Conservation (phyloP, 108 stramenopile species). For the Fragilaria radians region DNA sequence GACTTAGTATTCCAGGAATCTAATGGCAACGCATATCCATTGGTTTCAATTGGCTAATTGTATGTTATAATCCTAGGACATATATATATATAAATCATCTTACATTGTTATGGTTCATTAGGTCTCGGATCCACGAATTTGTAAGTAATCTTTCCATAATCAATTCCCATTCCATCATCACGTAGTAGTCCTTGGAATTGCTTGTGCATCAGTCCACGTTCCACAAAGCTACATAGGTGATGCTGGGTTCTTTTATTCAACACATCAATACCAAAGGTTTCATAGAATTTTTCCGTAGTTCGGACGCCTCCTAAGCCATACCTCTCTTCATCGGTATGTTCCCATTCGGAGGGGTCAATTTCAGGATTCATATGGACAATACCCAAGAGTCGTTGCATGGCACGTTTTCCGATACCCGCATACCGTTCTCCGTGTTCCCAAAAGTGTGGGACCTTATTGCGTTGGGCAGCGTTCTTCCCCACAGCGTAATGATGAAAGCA, state of each 20-base stretch:
- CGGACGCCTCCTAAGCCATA: slow-evolving; percentile 83
- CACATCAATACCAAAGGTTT: slow-evolving; percentile 79
- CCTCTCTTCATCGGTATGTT: slow-evolving; percentile 56
- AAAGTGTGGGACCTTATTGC: slow-evolving; percentile 70
- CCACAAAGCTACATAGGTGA: slow-evolving; percentile 70
- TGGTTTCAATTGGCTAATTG: too few relatives aligned
- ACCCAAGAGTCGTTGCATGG: slow-evolving; percentile 74
- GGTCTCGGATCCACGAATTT: slow-evolving; percentile 34
- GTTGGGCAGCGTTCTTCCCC: slow-evolving; percentile 48
- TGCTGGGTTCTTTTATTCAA: slow-evolving; percentile 51
- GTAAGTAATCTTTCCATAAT: slow-evolving; percentile 59
- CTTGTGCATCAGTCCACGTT: slow-evolving; percentile 61
- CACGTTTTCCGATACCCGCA: slow-evolving; percentile 51
- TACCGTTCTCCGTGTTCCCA: slow-evolving; percentile 63
- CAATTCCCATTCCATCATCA: slow-evolving; percentile 84
- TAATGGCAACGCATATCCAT: too few relatives aligned
- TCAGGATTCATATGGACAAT: slow-evolving; percentile 90
- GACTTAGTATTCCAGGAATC: too few relatives aligned
- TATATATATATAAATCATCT: too few relatives aligned
- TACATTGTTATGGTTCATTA: too few relatives aligned
- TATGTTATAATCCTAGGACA: too few relatives aligned
- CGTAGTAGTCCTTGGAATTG: slow-evolving; percentile 40
- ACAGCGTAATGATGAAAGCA: slow-evolving; percentile 88
- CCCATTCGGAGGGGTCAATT: slow-evolving; percentile 36
- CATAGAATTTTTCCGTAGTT: slow-evolving; percentile 71